These are phyloP conservation scores for Solanum piurae DNA, from an alignment of 257 asterid genomes.

Conservation along the genomic window DNA sequence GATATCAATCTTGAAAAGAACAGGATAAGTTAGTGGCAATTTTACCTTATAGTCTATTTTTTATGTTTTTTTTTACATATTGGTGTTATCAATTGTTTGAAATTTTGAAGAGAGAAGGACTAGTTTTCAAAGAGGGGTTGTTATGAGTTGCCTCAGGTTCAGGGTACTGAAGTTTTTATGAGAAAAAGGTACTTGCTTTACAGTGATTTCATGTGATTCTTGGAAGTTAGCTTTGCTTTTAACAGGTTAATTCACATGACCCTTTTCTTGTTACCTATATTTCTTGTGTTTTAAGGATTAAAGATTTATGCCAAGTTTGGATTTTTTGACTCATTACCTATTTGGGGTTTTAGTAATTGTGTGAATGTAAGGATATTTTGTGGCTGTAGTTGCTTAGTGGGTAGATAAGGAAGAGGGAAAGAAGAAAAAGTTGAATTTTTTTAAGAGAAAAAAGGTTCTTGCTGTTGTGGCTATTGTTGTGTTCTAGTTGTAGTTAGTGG, in stretches of 20 bases:
- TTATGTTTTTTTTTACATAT: not conserved
- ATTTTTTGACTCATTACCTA: not conserved
- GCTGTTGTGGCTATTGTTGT: slow-evolving; percentile 10
- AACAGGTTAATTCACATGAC: slow-evolving; percentile 36
- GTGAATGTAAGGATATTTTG: slow-evolving; percentile 11
- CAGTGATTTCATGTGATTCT: slow-evolving; percentile 74
- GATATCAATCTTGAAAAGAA: too few relatives aligned
- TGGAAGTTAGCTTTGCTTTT: slow-evolving; percentile 26
- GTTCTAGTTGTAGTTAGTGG: slow-evolving; percentile 8
- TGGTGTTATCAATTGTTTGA: not conserved
- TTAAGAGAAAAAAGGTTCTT: not conserved
- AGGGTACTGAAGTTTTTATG: slow-evolving; percentile 42
- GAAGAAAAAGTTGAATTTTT: not conserved
- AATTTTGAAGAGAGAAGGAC: not conserved
- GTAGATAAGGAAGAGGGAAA: slow-evolving; percentile 18
- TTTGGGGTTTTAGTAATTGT: not conserved
- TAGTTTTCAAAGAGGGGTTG: not conserved
- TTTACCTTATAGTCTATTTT: not conserved
- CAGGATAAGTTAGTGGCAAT: slow-evolving; percentile 10
- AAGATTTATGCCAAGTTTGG: not conserved
- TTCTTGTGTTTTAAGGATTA: not conserved
- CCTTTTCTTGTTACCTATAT: slow-evolving; percentile 21
- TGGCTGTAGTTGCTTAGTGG: slow-evolving; percentile 13
- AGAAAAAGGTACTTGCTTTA: slow-evolving; percentile 18
- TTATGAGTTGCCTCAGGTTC: slow-evolving; percentile 82